A percentile compares a stretch with the other conserved stretches of the same genome.
These are phyloP conservation scores for Lachancea nothofagi DNA, from an alignment of 805 yeast genomes.

Conservation along the genomic window DNA sequence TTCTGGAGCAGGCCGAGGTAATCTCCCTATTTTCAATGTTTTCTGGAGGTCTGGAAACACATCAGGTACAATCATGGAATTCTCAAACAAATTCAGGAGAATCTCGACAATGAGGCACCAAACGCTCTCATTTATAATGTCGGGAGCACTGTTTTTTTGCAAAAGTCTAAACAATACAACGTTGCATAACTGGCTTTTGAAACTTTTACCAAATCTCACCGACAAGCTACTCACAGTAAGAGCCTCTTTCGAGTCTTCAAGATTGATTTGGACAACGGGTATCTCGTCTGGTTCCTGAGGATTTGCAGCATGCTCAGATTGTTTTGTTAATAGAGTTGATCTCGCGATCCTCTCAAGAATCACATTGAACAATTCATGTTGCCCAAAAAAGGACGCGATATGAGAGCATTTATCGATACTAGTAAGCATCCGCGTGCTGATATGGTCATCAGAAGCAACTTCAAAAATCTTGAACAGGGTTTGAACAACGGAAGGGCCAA, in stretches of 20 bases:
- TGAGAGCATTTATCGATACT: constrained; percentile 81
- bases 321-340: constrained; percentile 58
- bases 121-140: constrained; percentile 34
- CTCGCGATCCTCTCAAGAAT: constrained; percentile 62
- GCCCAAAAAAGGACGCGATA: constrained; percentile 61
- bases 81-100: constrained; percentile 60
- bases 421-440: constrained; percentile 79
- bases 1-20: constrained; percentile 62
- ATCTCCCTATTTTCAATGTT: constrained; percentile 43
- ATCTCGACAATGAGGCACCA: constrained; percentile 62
- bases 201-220: constrained; percentile 80
- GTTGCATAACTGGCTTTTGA: constrained; percentile 85
- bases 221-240: constrained; percentile 78
- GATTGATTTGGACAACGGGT: constrained; percentile 37
- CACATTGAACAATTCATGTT: constrained; percentile 54
- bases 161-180: constrained; percentile 79
- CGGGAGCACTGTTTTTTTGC: constrained; percentile 47
- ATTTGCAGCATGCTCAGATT: constrained; percentile 3
- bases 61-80: constrained; percentile 64
- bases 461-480: constrained; percentile 75
- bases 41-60: constrained; percentile 61
- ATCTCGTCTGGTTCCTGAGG: constrained; percentile 29
- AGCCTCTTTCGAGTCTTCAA: constrained; percentile 47
- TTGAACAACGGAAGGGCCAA: constrained; percentile 60
- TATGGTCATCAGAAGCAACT: constrained; percentile 85